Percentiles rank a stretch among this genome's conserved stretches.
Conservation (phyloP, 169 alveolate species). For the Eimeria sp. region DNA sequence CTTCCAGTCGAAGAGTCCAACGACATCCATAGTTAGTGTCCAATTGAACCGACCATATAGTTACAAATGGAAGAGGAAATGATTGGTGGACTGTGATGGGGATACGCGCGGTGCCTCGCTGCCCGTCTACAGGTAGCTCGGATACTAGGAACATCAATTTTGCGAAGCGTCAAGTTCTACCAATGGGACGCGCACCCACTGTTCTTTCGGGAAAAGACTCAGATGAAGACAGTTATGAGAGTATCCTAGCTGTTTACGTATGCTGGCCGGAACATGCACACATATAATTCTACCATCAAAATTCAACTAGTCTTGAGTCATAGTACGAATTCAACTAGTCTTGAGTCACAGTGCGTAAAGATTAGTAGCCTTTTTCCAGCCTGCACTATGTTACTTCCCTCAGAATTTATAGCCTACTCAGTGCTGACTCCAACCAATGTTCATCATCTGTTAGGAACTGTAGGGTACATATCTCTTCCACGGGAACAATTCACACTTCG, state of each 20-base stretch:
- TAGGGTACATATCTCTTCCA: neutral
- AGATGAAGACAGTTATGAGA: neutral
- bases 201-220: neutral
- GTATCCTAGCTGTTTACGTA: neutral
- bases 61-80: neutral
- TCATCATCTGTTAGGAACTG: neutral
- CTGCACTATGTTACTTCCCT: neutral
- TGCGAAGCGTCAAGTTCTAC: neutral
- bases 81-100: neutral
- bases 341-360: neutral
- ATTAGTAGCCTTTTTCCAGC: neutral
- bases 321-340: no score
- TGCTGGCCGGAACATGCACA: neutral
- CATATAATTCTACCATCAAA: neutral
- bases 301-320: neutral
- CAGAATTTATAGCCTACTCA: neutral
- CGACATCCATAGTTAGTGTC: neutral
- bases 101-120: neutral
- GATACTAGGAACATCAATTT: neutral
- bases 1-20: conserved; percentile 23
- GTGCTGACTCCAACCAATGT: neutral
- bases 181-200: neutral
- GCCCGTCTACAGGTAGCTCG: neutral
- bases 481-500: neutral
- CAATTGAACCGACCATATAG: neutral